Conservation (phyloP, 2,329 filamentous ascomycete genomes). For the Alternaria hordeiaustralica region DNA sequence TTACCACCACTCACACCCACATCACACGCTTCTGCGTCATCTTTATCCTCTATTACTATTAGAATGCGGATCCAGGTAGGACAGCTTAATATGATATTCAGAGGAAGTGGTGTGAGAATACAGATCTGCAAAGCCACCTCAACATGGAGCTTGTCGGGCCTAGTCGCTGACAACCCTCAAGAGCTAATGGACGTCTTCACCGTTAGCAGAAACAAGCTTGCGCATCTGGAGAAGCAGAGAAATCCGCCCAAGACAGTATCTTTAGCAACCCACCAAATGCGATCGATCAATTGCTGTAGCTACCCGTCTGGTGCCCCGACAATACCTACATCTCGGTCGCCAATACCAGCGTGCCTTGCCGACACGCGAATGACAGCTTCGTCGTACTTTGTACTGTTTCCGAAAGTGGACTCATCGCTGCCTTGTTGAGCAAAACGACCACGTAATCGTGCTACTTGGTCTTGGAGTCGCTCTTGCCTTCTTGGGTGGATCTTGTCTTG, state of each 20-base stretch:
- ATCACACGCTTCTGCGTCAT: neutral
- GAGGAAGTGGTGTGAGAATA: neutral
- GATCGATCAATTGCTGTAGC: neutral
- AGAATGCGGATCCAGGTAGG: neutral
- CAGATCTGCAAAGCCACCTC: neutral
- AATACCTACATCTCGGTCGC: too few species aligned
- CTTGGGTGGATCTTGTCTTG: neutral
- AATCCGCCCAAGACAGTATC: neutral
- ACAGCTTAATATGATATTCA: neutral
- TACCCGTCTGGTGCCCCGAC: neutral
- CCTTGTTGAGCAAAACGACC: neutral
- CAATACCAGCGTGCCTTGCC: neutral
- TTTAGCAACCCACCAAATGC: neutral
- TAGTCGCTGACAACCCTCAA: neutral
- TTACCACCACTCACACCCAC: neutral
- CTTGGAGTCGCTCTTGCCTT: neutral
- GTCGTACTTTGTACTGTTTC: neutral
- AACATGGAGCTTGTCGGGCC: neutral
- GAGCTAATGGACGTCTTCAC: neutral
- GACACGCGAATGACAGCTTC: constrained; percentile 18
- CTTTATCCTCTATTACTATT: neutral
- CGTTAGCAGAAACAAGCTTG: neutral
- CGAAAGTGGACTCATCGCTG: neutral
- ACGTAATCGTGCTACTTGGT: neutral
- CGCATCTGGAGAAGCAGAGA: neutral